A percentile compares a stretch with the other conserved stretches of the same genome.
Evolutionary conservation across 2,329 filamentous ascomycete species (phyloP).

Genomic region (Cercospora janseana): DNA sequence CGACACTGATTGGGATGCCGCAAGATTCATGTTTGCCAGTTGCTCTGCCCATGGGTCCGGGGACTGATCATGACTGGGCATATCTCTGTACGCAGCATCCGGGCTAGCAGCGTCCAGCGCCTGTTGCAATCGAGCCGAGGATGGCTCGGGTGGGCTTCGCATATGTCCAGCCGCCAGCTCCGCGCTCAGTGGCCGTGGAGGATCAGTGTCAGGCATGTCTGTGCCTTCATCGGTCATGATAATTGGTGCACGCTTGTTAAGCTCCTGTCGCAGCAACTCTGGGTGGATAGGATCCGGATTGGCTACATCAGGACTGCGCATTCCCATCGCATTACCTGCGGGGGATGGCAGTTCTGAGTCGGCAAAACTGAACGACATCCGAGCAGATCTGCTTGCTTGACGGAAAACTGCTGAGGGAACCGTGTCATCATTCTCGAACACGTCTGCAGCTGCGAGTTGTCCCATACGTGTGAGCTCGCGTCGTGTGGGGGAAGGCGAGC

Average conservation of each 20-base stretch:
- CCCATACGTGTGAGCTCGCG: conserved; percentile 10
- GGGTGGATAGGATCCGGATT: conserved; percentile 11
- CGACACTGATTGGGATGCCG: background rate
- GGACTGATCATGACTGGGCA: background rate
- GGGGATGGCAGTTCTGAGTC: conserved; percentile 7
- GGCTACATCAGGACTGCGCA: conserved; percentile 10
- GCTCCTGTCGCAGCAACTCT: conserved; percentile 2
- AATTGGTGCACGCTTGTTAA: background rate
- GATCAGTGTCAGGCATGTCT: conserved; percentile 12
- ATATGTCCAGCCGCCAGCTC: conserved; percentile 13
- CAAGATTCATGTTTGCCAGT: conserved; percentile 2
- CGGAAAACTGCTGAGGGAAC: conserved; percentile 4
- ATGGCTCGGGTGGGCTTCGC: conserved; percentile 6
- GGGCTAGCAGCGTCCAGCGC: conserved; percentile 8
- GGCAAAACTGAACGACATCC: background rate
- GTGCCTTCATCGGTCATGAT: conserved; percentile 7
- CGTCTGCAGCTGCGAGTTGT: conserved; percentile 6
- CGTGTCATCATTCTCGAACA: conserved; percentile 6
- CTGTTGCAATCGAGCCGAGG: conserved; percentile 5
- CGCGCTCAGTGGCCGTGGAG: conserved; percentile 9
- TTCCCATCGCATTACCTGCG: conserved; percentile 12
- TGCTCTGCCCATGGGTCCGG: conserved; percentile 9
- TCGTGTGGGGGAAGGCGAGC: conserved; percentile 10
- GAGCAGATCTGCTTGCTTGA: conserved; percentile 4
- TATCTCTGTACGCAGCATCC: background rate